Evolutionary conservation across 768 basidiomycete species (phyloP).

Genomic region (Amanita muscaria): DNA sequence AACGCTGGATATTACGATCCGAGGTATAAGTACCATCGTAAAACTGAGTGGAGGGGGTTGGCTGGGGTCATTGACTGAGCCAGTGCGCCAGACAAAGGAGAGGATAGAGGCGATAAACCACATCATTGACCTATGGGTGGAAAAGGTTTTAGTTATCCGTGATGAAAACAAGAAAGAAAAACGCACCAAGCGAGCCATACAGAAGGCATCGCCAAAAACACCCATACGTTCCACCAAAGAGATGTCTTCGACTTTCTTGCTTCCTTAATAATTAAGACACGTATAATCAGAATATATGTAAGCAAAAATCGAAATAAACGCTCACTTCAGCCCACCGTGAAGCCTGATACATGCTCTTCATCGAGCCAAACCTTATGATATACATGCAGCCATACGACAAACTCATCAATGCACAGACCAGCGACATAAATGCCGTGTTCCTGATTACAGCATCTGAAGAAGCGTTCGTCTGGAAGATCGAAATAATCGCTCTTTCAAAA

Average conservation of each 20-base stretch:
- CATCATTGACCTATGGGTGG: slow-evolving; percentile 47
- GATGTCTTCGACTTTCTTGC: slow-evolving; percentile 33
- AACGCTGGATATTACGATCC: slow-evolving; percentile 45
- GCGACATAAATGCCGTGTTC: slow-evolving; percentile 52
- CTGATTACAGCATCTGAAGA: slow-evolving; percentile 53
- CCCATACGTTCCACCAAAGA: slow-evolving; percentile 31
- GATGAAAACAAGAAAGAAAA: not conserved
- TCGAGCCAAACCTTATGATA: slow-evolving; percentile 61
- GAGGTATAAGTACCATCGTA: slow-evolving; percentile 36
- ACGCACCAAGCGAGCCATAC: slow-evolving; percentile 62
- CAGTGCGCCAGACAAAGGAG: slow-evolving; percentile 65
- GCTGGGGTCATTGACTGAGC: slow-evolving; percentile 33
- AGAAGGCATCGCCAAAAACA: slow-evolving; percentile 40
- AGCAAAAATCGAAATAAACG: not conserved
- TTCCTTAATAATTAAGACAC: slow-evolving; percentile 32
- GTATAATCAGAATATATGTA: not conserved
- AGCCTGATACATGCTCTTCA: slow-evolving; percentile 66
- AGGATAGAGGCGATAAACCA: slow-evolving; percentile 55
- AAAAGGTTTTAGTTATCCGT: not conserved
- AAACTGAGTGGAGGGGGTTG: slow-evolving; percentile 28
- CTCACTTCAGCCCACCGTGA: slow-evolving; percentile 64
- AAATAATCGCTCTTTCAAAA: slow-evolving; percentile 48
- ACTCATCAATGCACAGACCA: slow-evolving; percentile 62
- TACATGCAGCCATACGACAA: slow-evolving; percentile 67
- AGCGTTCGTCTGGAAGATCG: slow-evolving; percentile 55